These are phyloP conservation scores for Carex myosuroides DNA, from an alignment of 176 grass and related monocot species.

Conservation along the genomic window DNA sequence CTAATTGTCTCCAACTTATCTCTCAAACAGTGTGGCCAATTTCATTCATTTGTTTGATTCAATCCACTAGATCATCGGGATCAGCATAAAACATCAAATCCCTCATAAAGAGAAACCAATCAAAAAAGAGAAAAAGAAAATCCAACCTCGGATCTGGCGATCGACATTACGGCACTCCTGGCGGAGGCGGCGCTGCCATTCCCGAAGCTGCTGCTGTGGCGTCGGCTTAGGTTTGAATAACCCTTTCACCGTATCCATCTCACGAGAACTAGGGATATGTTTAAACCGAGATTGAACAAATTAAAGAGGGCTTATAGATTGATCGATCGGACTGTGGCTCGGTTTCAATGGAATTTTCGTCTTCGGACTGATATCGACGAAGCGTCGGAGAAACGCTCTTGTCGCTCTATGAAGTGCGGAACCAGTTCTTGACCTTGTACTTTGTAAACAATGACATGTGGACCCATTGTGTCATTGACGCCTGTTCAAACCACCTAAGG, in stretches of 20 bases:
- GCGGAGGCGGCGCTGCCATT: conserved; percentile 93
- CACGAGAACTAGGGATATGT: neutral
- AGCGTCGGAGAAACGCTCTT: neutral
- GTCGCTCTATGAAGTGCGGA: neutral
- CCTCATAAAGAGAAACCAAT: neutral
- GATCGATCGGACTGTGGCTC: neutral
- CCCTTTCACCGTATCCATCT: conserved; percentile 69
- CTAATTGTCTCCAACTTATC: neutral
- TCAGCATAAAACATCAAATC: neutral
- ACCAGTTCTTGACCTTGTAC: neutral
- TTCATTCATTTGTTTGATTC: neutral
- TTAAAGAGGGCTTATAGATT: neutral
- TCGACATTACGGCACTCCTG: conserved; percentile 74
- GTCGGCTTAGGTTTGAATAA: conserved; percentile 62
- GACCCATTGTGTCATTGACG: neutral
- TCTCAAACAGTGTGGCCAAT: neutral
- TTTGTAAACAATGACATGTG: neutral
- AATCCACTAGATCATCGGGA: neutral
- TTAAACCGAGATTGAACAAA: neutral
- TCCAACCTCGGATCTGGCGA: conserved; percentile 76
- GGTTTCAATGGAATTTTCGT: neutral
- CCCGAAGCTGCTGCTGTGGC: conserved; percentile 73
- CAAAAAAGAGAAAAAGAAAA: neutral
- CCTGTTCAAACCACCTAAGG: too few relatives aligned
- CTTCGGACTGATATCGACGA: neutral